A percentile compares a stretch with the other conserved stretches of the same genome.
Evolutionary conservation across 352 stramenopile genomes (phyloP).

Genomic region (Pythium phragmitis): DNA sequence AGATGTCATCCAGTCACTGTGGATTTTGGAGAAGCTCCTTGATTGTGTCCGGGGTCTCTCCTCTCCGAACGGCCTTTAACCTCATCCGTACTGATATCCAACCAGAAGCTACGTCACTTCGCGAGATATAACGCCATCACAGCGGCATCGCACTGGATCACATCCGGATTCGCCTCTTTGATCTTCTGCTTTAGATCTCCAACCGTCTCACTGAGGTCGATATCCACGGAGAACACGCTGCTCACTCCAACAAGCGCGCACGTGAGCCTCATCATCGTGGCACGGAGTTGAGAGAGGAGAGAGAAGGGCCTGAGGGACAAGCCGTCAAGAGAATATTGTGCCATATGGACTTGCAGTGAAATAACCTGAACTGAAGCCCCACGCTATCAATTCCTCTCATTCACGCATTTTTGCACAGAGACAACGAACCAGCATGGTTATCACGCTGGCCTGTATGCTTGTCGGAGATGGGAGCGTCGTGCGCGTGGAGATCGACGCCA

Average conservation of each 20-base stretch:
- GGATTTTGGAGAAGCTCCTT: slow-evolving; percentile 24
- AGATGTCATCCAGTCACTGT: slow-evolving; percentile 13
- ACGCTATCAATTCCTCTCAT: no score
- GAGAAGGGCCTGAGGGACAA: no score
- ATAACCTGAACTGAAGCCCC: no score
- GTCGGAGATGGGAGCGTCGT: no score
- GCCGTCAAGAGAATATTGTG: no score
- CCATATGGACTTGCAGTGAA: no score
- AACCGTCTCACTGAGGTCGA: slow-evolving; percentile 22
- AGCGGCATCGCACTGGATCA: slow-evolving; percentile 1
- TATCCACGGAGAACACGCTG: slow-evolving; percentile 26
- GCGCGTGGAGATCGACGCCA: no score
- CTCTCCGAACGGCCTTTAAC: slow-evolving; percentile 12
- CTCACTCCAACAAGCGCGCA: slow-evolving; percentile 26
- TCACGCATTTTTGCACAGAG: no score
- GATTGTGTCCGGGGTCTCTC: slow-evolving; percentile 11
- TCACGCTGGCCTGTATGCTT: no score
- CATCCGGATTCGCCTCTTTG: slow-evolving; percentile 21
- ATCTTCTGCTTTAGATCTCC: slow-evolving; percentile 33
- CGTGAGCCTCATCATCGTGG: slow-evolving; percentile 26
- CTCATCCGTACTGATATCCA: slow-evolving; percentile 17
- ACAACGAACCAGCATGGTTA: no score
- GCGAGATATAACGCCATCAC: slow-evolving; percentile 34
- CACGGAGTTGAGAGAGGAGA: no score
- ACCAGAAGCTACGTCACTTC: slow-evolving; percentile 20